Conservation (phyloP, 108 stramenopile genomes). For the Schizochytrium sp. region DNA sequence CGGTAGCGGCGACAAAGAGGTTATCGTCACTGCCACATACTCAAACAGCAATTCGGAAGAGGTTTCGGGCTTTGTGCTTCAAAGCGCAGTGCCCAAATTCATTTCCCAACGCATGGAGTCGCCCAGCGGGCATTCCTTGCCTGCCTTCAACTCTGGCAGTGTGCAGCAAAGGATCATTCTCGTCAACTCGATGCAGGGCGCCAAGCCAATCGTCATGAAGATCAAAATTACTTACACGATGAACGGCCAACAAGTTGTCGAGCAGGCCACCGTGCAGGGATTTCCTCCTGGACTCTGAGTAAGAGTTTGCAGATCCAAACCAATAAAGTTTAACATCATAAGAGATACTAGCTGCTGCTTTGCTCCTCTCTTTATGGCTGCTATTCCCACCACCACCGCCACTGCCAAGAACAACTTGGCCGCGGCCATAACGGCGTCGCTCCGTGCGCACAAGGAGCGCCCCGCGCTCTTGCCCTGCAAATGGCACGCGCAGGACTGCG, state of each 20-base stretch:
- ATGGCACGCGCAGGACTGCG: too few relatives aligned
- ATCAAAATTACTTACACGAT: conserved; percentile 83
- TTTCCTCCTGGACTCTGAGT: conserved; percentile 61
- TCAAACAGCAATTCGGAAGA: conserved; percentile 65
- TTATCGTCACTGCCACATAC: conserved; percentile 58
- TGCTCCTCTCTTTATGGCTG: too few relatives aligned
- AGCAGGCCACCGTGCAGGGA: conserved; percentile 71
- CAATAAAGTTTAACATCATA: too few relatives aligned
- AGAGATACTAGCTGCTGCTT: too few relatives aligned
- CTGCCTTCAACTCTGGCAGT: conserved; percentile 49
- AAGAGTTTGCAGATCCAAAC: too few relatives aligned
- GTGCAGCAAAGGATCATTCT: conserved; percentile 86
- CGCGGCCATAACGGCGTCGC: too few relatives aligned
- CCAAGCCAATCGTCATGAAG: conserved; percentile 88
- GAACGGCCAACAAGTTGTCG: conserved; percentile 63
- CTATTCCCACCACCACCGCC: too few relatives aligned
- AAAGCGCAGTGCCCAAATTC: conserved; percentile 94
- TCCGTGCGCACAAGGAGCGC: too few relatives aligned
- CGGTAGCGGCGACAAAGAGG: conserved; percentile 22
- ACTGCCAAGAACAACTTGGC: too few relatives aligned
- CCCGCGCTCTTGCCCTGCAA: too few relatives aligned
- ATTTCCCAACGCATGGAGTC: conserved; percentile 90
- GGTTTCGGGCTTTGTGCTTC: conserved; percentile 70
- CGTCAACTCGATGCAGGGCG: conserved; percentile 73
- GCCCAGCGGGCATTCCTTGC: conserved; percentile 73